Conservation (phyloP, 164 flowering plant genomes). For the Umbellularia californica region DNA sequence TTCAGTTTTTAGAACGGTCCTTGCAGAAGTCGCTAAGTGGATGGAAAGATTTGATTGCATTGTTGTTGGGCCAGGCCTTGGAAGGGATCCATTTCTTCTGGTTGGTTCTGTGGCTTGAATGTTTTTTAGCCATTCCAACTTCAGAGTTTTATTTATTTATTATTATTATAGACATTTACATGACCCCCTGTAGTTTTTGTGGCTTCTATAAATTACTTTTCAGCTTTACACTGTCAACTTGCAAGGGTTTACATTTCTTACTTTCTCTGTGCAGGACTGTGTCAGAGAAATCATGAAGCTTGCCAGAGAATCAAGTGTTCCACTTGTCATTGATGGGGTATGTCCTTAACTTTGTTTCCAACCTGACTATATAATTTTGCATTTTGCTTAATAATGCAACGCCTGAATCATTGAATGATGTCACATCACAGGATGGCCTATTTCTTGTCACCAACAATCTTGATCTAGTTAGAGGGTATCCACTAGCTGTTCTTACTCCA, state of each 20-base stretch:
- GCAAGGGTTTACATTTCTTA: neutral
- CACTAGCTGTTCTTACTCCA: constrained; percentile 89
- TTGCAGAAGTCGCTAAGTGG: constrained; percentile 88
- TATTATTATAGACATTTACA: neutral
- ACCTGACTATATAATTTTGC: neutral
- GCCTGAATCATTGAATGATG: neutral
- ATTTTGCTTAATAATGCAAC: neutral
- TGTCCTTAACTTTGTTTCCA: constrained; percentile 5
- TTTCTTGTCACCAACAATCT: constrained; percentile 83
- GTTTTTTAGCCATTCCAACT: neutral
- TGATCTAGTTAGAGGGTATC: constrained; percentile 77
- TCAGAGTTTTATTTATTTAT: neutral
- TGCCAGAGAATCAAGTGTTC: constrained; percentile 70
- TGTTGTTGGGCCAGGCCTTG: constrained; percentile 97
- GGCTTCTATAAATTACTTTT: neutral
- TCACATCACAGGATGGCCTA: constrained; percentile 86
- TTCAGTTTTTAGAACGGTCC: constrained; percentile 42
- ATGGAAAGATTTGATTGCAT: constrained; percentile 97
- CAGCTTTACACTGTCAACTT: neutral
- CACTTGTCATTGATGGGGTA: constrained; percentile 97
- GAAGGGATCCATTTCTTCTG: constrained; percentile 95
- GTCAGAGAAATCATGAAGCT: constrained; percentile 74
- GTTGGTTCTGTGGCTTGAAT: constrained; percentile 30
- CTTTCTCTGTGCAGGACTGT: constrained; percentile 57
- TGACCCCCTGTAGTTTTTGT: neutral